Base-by-base conservation (phyloP, 495 filamentous ascomycete genomes). In the Penicillium desertorum region DNA sequence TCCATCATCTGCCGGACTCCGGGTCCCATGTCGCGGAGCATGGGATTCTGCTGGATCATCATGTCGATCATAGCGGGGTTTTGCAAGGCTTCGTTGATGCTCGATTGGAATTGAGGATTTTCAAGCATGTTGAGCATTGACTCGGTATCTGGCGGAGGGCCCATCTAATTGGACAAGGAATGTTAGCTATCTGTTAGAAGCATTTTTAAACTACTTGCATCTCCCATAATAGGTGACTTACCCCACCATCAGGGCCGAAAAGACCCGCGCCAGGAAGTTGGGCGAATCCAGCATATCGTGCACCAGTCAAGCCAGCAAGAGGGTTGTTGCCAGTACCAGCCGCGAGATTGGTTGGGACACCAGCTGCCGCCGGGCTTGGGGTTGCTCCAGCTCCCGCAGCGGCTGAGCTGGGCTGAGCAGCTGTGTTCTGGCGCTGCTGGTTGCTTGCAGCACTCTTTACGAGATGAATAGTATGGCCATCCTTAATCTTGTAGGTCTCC, bases 381-480 rank as follows among this genome's bases (percentile, higher is more conserved):
- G 83, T 72, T 2, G 81, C 70, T 9, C 81, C 77, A 14, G 83
- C 70, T 16, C 82, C 62, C 11, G 76, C 64, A 17, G 82, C 65
- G 12, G 83, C 67, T 12, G 81, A 68, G 29, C 71, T 66, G 53
- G 71, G 64, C 59, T 79, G 77, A 34, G 79, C 75, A 27, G 84
- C 70, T 14, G 84, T 79, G 48, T 82, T 83, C 56, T 88, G 82
- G 17, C 86, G 80, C 20, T 61, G 57, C 54, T 86, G 82, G 69
- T 96, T 97, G 79, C 93, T 98, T 23, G 87, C 88, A 30, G 95
- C 95, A 62, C 90, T 90, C 73, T 95, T 96, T 54, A 99, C 95
- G 65, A 99, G 80, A 71, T 99, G 95, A 57, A 98, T 84, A 9
- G 94, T 97, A 67, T 97, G 91, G n/a, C 90, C 88, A 54, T 90